Conservation (phyloP, 2,329 filamentous ascomycete species). For the Xylariaceae sp. region DNA sequence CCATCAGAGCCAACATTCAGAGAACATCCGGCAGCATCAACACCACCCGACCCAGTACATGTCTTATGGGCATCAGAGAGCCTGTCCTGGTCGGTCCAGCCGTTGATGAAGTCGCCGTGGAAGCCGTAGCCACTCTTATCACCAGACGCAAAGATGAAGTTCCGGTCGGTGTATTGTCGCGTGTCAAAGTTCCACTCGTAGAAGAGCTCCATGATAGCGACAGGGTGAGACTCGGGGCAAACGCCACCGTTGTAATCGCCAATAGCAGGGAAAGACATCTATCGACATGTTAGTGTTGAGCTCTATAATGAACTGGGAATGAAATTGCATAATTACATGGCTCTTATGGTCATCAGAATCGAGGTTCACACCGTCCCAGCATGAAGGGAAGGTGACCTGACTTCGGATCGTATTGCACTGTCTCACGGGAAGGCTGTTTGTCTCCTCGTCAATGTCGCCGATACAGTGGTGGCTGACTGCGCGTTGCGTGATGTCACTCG, state of each 20-base stretch:
- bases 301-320: background rate
- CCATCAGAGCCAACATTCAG: slow-evolving; percentile 12
- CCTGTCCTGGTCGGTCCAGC: slow-evolving; percentile 34
- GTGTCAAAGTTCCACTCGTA: slow-evolving; percentile 36
- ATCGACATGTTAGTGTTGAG: background rate
- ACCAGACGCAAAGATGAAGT: slow-evolving; percentile 43
- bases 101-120: slow-evolving; percentile 52
- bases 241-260: slow-evolving; percentile 34
- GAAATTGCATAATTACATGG: slow-evolving; percentile 2
- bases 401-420: slow-evolving; percentile 32
- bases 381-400: slow-evolving; percentile 60
- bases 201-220: slow-evolving; percentile 42
- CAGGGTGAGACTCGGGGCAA: slow-evolving; percentile 40
- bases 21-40: slow-evolving; percentile 9
- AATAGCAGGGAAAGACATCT: slow-evolving; percentile 7
- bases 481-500: slow-evolving; percentile 9
- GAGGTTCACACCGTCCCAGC: slow-evolving; percentile 58
- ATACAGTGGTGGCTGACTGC: slow-evolving; percentile 13
- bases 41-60: slow-evolving; percentile 21
- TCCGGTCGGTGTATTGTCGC: slow-evolving; percentile 22
- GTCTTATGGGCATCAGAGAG: slow-evolving; percentile 22
- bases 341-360: slow-evolving; percentile 19
- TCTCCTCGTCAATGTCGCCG: slow-evolving; percentile 26
- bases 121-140: slow-evolving; percentile 49
- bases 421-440: slow-evolving; percentile 38